Percentiles rank a stretch among this genome's conserved stretches.
Evolutionary conservation across 805 yeast species (phyloP).

Genomic region (Myxozyma geophila): DNA sequence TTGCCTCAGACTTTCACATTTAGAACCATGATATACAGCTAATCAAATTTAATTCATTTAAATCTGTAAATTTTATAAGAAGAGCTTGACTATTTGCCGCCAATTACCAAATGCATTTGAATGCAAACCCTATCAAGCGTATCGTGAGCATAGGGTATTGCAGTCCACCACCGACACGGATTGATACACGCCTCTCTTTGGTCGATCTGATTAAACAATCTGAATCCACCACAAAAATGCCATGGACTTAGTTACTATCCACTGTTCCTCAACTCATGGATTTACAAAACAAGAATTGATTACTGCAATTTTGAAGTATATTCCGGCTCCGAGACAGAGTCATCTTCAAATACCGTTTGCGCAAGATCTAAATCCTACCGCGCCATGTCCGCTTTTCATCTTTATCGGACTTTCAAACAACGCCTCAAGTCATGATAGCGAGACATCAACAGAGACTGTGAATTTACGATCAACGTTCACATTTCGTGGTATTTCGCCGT

Average conservation of each 20-base stretch:
- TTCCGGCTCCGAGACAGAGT: background rate
- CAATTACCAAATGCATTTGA: too few relatives aligned
- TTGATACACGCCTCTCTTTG: too few relatives aligned
- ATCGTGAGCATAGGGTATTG: background rate
- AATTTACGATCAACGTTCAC: background rate
- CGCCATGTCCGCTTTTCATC: background rate
- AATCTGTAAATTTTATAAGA: too few relatives aligned
- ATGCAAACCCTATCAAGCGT: background rate
- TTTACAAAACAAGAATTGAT: background rate
- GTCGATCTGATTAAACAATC: too few relatives aligned
- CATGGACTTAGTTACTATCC: background rate
- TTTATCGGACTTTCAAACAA: background rate
- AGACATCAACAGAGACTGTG: background rate
- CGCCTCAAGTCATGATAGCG: background rate
- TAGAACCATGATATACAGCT: too few relatives aligned
- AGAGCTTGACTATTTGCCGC: too few relatives aligned
- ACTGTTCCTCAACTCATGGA: background rate
- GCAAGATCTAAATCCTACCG: background rate
- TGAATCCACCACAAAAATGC: background rate
- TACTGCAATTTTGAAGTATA: background rate
- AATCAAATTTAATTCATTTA: too few relatives aligned
- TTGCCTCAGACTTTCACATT: too few relatives aligned
- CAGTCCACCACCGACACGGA: too few relatives aligned
- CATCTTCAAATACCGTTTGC: background rate
- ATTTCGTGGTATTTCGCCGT: background rate